phyloP scores from a whole-genome alignment of 805 yeast genomes.

The Pichia californica region DNA sequence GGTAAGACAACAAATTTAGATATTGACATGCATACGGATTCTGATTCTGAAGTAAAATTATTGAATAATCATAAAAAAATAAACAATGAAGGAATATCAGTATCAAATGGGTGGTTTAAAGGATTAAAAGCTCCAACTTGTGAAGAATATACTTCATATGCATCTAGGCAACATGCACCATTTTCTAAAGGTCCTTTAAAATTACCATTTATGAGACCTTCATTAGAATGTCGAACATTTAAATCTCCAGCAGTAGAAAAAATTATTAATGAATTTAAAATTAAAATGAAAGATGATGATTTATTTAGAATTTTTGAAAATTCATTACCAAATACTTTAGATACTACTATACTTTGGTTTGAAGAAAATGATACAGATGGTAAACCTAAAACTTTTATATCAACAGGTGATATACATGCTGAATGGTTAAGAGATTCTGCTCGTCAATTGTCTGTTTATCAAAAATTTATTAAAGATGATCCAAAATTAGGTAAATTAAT shows the following conservation, averaged over 20 bases:
- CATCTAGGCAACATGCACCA: constrained; percentile 51
- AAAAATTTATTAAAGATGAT: constrained; percentile 52
- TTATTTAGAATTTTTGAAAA: constrained; percentile 72
- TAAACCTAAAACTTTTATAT: constrained; percentile 62
- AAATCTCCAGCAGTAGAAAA: constrained; percentile 53
- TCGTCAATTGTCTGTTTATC: constrained; percentile 72
- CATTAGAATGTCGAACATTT: constrained; percentile 67
- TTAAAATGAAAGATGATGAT: constrained; percentile 52
- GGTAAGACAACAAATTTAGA: too few relatives aligned
- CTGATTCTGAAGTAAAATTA: background rate
- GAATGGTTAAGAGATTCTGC: constrained; percentile 91
- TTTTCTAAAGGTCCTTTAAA: constrained; percentile 46
- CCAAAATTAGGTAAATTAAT: constrained; percentile 43
- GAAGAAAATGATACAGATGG: constrained; percentile 17
- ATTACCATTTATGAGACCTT: constrained; percentile 75
- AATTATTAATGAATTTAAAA: constrained; percentile 46
- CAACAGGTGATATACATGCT: constrained; percentile 90
- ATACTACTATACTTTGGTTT: constrained; percentile 81
- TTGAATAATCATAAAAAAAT: too few relatives aligned
- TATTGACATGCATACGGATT: too few relatives aligned
- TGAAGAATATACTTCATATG: constrained; percentile 57
- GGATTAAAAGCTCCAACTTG: constrained; percentile 32
- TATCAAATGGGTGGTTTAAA: constrained; percentile 17
- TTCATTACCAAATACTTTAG: constrained; percentile 80
- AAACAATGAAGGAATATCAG: background rate